Evolutionary conservation across 2,329 filamentous ascomycete species (phyloP), one percentile per base, ranked within the genome.

Genomic region (Hypocrella siamensis): DNA sequence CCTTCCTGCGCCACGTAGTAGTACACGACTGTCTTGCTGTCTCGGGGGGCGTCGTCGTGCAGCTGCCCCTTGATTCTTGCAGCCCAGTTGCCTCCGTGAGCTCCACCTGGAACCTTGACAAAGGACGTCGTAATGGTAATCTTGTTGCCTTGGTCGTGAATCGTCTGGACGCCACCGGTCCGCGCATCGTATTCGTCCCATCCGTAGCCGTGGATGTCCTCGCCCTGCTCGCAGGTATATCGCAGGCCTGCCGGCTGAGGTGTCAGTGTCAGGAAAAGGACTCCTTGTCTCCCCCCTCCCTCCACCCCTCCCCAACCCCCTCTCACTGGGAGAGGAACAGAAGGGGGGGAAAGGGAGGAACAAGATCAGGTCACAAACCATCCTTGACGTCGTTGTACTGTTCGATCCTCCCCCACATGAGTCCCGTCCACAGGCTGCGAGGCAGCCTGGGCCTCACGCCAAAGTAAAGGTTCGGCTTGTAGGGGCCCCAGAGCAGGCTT

Each of bases 171-270:
- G 34, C 90, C 90, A 39, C 90, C 90, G 35, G 68, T 79, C 35
- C 90, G 70, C 16, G 85, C 77, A 56, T 98, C 90, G 53, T 92
- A 98, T 52, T 93, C 83, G 46, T 96, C 86, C 90, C 90, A 98
- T 39, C 90, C 90, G 53, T 98, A 98, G 34, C 88, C 88, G 30
- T 75, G 79, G 69, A 98, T 93, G 41, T 80, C 80, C 52, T 92
- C 84, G 52, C 90, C 73, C 53, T 98, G 90, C 54, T 96, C 90
- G 58, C 90, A 98, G 0, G 90, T 94, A 53, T 93, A 85, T 41
- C 90, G 76, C 46, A 94, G 79, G 45, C 77, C 83, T 90, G 49
- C 11, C 11, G 17, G 11, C n/a, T n/a, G n/a, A n/a, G n/a, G n/a
- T n/a, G n/a, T n/a, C n/a, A n/a, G n/a, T n/a, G n/a, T n/a, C n/a